Evolutionary conservation across 202 grass and related monocot species (phyloP), one percentile per base, ranked within the genome.

Genomic region (Dendrocalamus latiflorus): DNA sequence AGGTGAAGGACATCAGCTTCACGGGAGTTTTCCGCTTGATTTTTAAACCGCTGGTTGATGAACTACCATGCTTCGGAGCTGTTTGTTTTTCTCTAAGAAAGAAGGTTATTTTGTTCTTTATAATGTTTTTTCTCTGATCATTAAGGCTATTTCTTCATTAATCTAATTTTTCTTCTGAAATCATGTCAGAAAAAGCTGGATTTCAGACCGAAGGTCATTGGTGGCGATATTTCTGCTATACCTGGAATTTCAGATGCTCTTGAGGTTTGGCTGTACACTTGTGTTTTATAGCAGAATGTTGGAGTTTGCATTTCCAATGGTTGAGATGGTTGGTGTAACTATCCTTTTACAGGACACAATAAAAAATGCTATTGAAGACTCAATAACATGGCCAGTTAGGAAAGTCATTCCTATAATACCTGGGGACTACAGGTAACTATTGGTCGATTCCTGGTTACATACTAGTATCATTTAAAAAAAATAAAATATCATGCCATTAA

Each of bases 1-100:
- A 98, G 95, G 95, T 98, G 72, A 98, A 98, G 72, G 91, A 98
- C 86, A 92, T 98, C 68, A 80, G 89, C 65, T 98, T 95, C 60
- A 95, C 95, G 7, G 95, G 93, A 70, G 75, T 98, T 82, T 98
- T 98, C 76, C 90, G 95, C 50, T 81, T 98, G 76, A 95, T 98
- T 78, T 98, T 98, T 72, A 93, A 77, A 82, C 93, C 95, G 41
- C 58, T 98, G 16, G 91, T 98, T 33, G 91, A 95, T 50, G 81
- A 98, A 72, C 79, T 98, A 49, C 95, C 95, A 26, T 98, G 95
- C 80, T 98, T 98, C 90, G 93, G 93, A 76, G 95, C 95, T 78
- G 87, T 98, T 84, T 98, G 91, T 64, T 98, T 90, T 90, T 98
- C 95, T 74, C 85, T 95, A 64, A 91, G 93, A 86, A 76, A 98